Base-by-base conservation (phyloP, 2,329 filamentous ascomycete species). In the Pestalotiopsis sp. region DNA sequence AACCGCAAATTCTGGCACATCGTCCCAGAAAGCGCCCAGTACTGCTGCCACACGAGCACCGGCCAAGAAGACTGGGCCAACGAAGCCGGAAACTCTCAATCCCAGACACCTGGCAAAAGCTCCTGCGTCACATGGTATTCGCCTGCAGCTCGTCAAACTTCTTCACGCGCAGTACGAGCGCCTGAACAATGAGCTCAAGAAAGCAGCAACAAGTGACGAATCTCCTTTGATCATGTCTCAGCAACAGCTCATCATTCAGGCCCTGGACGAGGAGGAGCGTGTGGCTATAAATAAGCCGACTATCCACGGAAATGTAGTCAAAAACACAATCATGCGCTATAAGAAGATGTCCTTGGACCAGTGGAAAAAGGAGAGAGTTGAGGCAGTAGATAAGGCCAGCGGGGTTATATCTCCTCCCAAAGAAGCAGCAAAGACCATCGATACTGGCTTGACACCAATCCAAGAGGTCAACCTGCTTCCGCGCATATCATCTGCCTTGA, bases 271-370 rank as follows among this genome's bases (percentile, higher is more conserved):
- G 70, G 97, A 99, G 80, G 90, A 97, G 77, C 88, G 88, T 45
- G 83, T 89, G 7, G 94, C 94, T 1, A 84, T 84, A 13, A 89
- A 91, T 17, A 91, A 91, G 69, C 82, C 86, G 1, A 80, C 86
- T 0, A 89, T 98, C 36, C 99, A 99, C 39, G 84, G 87, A 7
- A 97, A 97, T 74, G 84, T 94, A 31, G 89, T 98, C 78, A 97
- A 95, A 77, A 92, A 94, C 72, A 90, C 90, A 41, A 91, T 98
- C 69, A 86, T 92, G 74, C 85, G 86, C 58, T 90, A 94, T 76
- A 93, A 92, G 76, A 92, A 91, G 70, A 95, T 97, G 92, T 84
- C 83, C 0, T 76, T 89, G 3, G 84, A 86, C 3, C 87, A 93
- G 61, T 98, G 95, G 93, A 87, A 88, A 69, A 85, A 89, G 38